phyloP scores from a whole-genome alignment of 2,329 filamentous ascomycete species.

The Dactylellina sp. region DNA sequence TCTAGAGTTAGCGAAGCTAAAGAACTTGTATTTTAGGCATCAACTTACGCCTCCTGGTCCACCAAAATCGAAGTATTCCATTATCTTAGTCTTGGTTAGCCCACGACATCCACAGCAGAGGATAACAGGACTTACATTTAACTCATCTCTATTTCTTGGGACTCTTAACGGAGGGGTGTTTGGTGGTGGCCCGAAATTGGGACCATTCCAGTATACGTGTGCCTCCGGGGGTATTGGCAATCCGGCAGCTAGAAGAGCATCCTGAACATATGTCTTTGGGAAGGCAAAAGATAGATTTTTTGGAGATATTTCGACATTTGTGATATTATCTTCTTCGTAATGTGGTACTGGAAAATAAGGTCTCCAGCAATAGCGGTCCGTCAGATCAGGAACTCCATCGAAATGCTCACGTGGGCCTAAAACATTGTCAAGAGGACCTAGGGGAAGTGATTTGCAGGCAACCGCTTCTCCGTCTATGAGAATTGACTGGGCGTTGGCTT shows the following conservation, averaged over 20 bases:
- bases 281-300: constrained; percentile 53
- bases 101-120: not conserved
- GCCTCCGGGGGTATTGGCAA: constrained; percentile 47
- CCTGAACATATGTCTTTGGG: constrained; percentile 50
- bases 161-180: constrained; percentile 42
- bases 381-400: constrained; percentile 44
- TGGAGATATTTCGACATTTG: constrained; percentile 38
- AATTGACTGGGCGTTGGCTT: not conserved
- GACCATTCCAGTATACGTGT: constrained; percentile 51
- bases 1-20: constrained; percentile 7
- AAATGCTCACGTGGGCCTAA: constrained; percentile 34
- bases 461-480: constrained; percentile 43
- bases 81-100: constrained; percentile 35
- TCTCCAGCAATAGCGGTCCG: constrained; percentile 53
- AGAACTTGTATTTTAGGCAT: not conserved
- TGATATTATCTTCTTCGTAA: constrained; percentile 43
- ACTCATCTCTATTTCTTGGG: constrained; percentile 48
- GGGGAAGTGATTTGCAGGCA: constrained; percentile 37
- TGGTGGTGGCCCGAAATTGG: constrained; percentile 47
- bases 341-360: constrained; percentile 50
- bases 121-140: constrained; percentile 30
- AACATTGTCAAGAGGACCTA: constrained; percentile 28
- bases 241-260: constrained; percentile 37
- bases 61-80: constrained; percentile 56
- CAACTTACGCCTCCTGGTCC: constrained; percentile 45